phyloP scores from a whole-genome alignment of 495 filamentous ascomycete genomes.

The Barbatosphaeria neglecta region DNA sequence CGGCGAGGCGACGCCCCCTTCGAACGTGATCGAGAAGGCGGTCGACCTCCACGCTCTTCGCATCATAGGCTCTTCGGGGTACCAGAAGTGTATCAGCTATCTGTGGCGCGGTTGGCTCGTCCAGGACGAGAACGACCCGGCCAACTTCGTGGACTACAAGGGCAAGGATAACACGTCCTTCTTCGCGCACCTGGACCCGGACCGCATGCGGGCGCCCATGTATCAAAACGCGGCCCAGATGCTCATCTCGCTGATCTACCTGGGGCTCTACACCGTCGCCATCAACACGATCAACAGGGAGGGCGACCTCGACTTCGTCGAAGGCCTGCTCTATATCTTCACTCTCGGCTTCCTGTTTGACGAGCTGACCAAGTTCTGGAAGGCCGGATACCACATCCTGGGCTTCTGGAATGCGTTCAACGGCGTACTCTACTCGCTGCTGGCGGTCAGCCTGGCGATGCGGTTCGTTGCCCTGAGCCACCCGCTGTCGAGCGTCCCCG shows the following conservation, averaged over 20 bases:
- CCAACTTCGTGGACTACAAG: conserved; percentile 73
- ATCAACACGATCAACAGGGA: conserved; percentile 78
- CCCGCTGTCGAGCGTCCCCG: conserved; percentile 22
- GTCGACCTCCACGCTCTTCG: conserved; percentile 84
- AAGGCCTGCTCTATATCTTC: conserved; percentile 78
- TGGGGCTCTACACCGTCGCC: conserved; percentile 75
- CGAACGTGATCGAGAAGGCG: conserved; percentile 82
- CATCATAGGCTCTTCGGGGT: conserved; percentile 84
- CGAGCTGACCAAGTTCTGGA: conserved; percentile 79
- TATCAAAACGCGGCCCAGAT: conserved; percentile 91
- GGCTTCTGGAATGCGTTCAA: conserved; percentile 97
- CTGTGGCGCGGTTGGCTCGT: conserved; percentile 96
- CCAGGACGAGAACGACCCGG: conserved; percentile 81
- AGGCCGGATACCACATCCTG: conserved; percentile 78
- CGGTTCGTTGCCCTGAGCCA: conserved; percentile 68
- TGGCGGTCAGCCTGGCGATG: conserved; percentile 63
- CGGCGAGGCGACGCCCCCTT: conserved; percentile 55
- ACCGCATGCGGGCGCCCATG: conserved; percentile 79
- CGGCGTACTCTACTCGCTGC: conserved; percentile 60
- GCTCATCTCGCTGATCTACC: conserved; percentile 67
- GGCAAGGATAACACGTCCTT: conserved; percentile 62
- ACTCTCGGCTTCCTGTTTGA: conserved; percentile 89
- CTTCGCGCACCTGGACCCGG: conserved; percentile 76
- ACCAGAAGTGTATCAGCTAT: conserved; percentile 82
- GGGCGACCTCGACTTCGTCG: conserved; percentile 74